These are phyloP conservation scores for Cercophora samala DNA, from an alignment of 495 filamentous ascomycete species.

Conservation along the genomic window DNA sequence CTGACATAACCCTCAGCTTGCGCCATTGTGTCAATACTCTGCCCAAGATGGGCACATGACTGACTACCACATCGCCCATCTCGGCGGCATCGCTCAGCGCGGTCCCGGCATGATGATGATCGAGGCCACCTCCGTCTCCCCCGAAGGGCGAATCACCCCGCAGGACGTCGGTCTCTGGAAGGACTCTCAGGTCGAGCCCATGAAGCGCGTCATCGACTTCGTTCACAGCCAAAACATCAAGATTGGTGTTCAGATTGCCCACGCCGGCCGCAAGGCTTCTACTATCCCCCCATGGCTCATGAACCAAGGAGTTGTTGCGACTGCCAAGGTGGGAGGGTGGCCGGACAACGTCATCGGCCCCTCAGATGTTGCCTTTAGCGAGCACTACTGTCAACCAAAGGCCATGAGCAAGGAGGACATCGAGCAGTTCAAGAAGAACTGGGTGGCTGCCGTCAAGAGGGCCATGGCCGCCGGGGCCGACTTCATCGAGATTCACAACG, in stretches of 20 bases:
- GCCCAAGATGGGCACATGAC: conserved; percentile 48
- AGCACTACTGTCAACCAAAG: conserved; percentile 38
- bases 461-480: conserved; percentile 53
- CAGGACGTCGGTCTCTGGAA: conserved; percentile 70
- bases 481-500: conserved; percentile 55
- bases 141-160: conserved; percentile 76
- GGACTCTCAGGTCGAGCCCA: conserved; percentile 63
- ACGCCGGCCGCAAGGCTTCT: conserved; percentile 73
- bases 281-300: conserved; percentile 65
- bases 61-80: conserved; percentile 37
- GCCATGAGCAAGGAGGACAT: conserved; percentile 54
- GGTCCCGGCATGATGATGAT: conserved; percentile 67
- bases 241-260: conserved; percentile 70
- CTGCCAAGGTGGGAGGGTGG: conserved; percentile 59
- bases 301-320: conserved; percentile 34
- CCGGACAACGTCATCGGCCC: conserved; percentile 61
- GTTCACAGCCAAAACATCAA: conserved; percentile 66
- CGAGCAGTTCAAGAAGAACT: conserved; percentile 43
- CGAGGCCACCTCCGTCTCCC: conserved; percentile 67
- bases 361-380: conserved; percentile 37
- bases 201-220: conserved; percentile 64
- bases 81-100: conserved; percentile 57
- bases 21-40: conserved; percentile 67
- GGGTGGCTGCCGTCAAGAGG: conserved; percentile 47
- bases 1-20: conserved; percentile 18